Base-by-base conservation (phyloP, 2,329 filamentous ascomycete genomes). In the Basipetospora chlamydospora region DNA sequence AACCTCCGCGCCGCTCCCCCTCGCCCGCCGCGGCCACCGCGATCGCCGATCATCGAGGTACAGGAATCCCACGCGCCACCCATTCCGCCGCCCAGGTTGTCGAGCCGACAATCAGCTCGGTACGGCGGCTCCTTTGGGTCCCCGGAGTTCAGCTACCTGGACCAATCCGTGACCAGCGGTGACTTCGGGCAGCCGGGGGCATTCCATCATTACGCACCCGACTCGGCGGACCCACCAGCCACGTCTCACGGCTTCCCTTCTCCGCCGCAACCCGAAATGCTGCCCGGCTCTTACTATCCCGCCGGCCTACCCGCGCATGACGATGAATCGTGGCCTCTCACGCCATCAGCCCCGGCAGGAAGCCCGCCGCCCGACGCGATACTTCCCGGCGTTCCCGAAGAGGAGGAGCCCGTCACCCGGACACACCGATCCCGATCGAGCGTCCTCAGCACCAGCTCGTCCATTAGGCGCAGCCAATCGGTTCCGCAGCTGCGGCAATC, bases 371-470 rank as follows among this genome's bases (percentile, higher is more conserved):
- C 55, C 8, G 63, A 57, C 41, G 64, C 66, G 37, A 54, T 49
- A 10, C 55, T 79, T 13, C 61, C 72, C 5, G 67, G 76, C 44
- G 73, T 78, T 4, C 70, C 73, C 1, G 73, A 78, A 47, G 73
- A 78, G 46, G 73, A 78, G 23, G 73, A 77, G 43, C 60, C 62
- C 39, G 50, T 53, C 31, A 52, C 49, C 35, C 48, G 49, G 22
- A 46, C 46, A 18, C 58, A 52, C 39, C 57, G 50, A 35, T 63
- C 61, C 18, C 60, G 57, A 17, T 51, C 55, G 28, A 72, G 63
- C 49, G 42, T 65, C 15, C 47, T 56, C 12, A 70, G 66, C 49
- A 69, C 57, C 40, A 53, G 52, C 28, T 66, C 67, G 3, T 72
- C 68, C 0, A 59, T 75, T 9, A 58, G 69, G 33, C 66, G 60